phyloP scores from a whole-genome alignment of 176 grass and related monocot genomes.

The Hordeum marinum region DNA sequence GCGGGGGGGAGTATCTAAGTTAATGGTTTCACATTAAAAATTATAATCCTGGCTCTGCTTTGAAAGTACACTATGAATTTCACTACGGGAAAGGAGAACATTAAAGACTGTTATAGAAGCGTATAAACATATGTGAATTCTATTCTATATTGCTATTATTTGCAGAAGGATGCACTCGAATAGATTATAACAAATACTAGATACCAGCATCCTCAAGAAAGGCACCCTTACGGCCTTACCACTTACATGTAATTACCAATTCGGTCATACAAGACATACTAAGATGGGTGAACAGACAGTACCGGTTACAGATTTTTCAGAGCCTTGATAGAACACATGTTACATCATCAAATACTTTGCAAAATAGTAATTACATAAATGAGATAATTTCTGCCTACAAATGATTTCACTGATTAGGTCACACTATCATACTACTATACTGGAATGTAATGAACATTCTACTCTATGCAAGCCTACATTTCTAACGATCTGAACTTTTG shows the following conservation, averaged over 20 bases:
- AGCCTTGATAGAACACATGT: background rate
- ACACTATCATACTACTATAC: background rate
- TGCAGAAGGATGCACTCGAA: background rate
- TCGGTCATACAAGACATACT: background rate
- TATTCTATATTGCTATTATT: background rate
- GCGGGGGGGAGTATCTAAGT: background rate
- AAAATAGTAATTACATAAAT: background rate
- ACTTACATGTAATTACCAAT: background rate
- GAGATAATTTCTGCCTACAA: background rate
- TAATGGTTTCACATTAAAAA: background rate
- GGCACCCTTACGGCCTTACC: background rate
- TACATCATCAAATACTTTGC: background rate
- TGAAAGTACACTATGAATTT: background rate
- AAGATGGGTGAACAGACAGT: background rate
- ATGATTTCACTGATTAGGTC: background rate
- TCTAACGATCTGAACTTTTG: background rate
- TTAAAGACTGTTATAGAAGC: background rate
- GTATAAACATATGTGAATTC: background rate
- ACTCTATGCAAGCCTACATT: background rate
- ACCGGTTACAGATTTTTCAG: background rate
- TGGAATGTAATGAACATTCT: background rate
- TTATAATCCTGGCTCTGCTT: background rate
- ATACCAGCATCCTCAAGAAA: background rate
- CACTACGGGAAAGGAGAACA: background rate
- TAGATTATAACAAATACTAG: background rate